Evolutionary conservation across 768 basidiomycete genomes (phyloP).

Genomic region (Cubamyces sp.): DNA sequence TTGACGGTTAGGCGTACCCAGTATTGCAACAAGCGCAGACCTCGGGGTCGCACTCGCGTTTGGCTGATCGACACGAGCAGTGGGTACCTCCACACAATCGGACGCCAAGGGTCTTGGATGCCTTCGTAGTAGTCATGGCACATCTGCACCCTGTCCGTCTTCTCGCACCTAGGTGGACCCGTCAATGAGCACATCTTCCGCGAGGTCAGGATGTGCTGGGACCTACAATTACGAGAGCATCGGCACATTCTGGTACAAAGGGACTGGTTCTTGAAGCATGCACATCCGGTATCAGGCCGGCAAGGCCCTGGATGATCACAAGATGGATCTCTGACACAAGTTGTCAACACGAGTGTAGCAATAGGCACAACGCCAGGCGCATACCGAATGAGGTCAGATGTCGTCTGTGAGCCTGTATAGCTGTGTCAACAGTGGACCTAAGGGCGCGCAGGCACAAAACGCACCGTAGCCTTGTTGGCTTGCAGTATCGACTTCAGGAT

Average conservation of each 20-base stretch:
- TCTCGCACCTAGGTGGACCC: conserved; percentile 46
- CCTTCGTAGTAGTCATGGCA: conserved; percentile 13
- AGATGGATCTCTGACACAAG: too few species aligned
- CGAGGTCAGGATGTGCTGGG: not conserved
- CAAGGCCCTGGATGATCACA: conserved; percentile 66
- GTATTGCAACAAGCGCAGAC: conserved; percentile 41
- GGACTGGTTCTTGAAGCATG: conserved; percentile 52
- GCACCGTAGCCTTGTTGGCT: not conserved
- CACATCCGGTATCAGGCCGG: conserved; percentile 43
- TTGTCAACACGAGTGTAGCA: not conserved
- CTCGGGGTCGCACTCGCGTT: conserved; percentile 72
- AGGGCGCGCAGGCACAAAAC: not conserved
- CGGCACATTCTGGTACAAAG: conserved; percentile 62
- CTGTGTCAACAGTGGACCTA: not conserved
- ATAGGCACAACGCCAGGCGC: not conserved
- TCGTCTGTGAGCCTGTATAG: not conserved
- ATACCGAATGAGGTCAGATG: conserved; percentile 2
- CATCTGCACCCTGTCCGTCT: conserved; percentile 65
- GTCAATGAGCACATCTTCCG: not conserved
- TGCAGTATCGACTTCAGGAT: not conserved
- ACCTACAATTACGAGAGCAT: conserved; percentile 55
- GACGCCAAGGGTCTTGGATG: conserved; percentile 23
- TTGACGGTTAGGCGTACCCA: not conserved
- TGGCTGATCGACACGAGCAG: conserved; percentile 56
- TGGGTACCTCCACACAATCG: conserved; percentile 41